Conservation (phyloP, 306 rosid species). For the Malus sylvestris region DNA sequence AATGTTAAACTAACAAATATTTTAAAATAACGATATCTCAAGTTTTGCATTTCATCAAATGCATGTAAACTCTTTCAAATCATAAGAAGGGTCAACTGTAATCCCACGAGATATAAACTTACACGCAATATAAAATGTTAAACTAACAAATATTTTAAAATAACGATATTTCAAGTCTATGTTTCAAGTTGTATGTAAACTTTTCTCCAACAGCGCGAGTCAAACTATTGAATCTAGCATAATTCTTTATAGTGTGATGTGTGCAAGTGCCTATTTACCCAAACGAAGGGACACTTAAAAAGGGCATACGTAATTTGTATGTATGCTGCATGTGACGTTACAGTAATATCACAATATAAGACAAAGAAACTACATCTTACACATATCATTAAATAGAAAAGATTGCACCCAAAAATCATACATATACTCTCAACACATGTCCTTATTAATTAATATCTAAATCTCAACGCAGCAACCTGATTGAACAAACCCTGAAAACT, state of each 20-base stretch:
- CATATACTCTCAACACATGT: background rate
- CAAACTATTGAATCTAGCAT: rapidly evolving
- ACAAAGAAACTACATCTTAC: background rate
- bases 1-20: background rate
- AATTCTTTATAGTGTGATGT: background rate
- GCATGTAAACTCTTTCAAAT: too few relatives aligned
- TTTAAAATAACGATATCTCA: too few relatives aligned
- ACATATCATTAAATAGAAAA: background rate
- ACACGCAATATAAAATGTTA: background rate
- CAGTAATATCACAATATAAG: background rate
- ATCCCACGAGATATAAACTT: background rate
- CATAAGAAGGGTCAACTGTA: too few relatives aligned
- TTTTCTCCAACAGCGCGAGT: too few relatives aligned
- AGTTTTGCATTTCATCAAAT: too few relatives aligned
- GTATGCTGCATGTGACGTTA: background rate
- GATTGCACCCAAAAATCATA: background rate
- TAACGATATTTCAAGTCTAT: too few relatives aligned
- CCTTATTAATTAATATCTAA: background rate
- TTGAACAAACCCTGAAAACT: constrained; percentile 36
- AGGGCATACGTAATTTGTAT: too few relatives aligned
- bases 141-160: background rate
- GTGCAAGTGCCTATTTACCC: background rate
- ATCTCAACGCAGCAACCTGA: constrained; percentile 43
- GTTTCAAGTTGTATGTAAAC: too few relatives aligned
- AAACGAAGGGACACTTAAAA: too few relatives aligned